Evolutionary conservation across 169 alveolate genomes (phyloP), one percentile per base, ranked within the genome.

Genomic region (Amoebophrya sp.): DNA sequence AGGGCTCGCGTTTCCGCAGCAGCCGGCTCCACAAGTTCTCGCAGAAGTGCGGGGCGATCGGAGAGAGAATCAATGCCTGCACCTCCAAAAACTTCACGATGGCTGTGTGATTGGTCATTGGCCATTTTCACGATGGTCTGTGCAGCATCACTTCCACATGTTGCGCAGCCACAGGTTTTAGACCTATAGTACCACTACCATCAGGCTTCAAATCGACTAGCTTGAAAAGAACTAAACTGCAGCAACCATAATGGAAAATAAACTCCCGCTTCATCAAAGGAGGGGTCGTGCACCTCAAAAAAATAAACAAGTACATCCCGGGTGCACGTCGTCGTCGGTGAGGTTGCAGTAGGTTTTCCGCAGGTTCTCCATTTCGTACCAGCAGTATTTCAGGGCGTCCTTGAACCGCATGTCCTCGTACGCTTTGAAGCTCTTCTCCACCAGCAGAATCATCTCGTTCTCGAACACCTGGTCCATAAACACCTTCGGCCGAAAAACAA

Each of bases 1-100:
- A n/a, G 34, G 78, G 78, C 29, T 58, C 78, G 7, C 78, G 78
- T 29, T 93, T 2, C 92, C 94, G 93, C 67, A 96, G 92, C 41
- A 96, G 93, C 88, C 92, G 90, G n/a, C 94, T 90, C 98, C 98
- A 96, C 43, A 96, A 94, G 90, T 95, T 95, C 91, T 96, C 98
- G 43, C 96, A 95, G 31, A 95, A 95, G 91, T 96, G 97, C 20
- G 98, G 98, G 1, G 95, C 92, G 41, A 96, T 95, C 31, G 98
- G 98, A 26, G 94, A 88, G 29, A 96, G 93, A 23, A 95, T 95
- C 16, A 93, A 78, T 69, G 96, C 93, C 45, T 95, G 96, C 16
- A 96, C 92, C 91, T 95, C 98, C 45, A 92, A 89, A n/a, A 58
- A 58, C 26, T n/a, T 16, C 34, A 16, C 5, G 78, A 58, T 58